A percentile compares a stretch with the other conserved stretches of the same genome.
These are phyloP conservation scores for Amniculicola lignicola DNA, from an alignment of 495 filamentous ascomycete genomes.

Conservation along the genomic window DNA sequence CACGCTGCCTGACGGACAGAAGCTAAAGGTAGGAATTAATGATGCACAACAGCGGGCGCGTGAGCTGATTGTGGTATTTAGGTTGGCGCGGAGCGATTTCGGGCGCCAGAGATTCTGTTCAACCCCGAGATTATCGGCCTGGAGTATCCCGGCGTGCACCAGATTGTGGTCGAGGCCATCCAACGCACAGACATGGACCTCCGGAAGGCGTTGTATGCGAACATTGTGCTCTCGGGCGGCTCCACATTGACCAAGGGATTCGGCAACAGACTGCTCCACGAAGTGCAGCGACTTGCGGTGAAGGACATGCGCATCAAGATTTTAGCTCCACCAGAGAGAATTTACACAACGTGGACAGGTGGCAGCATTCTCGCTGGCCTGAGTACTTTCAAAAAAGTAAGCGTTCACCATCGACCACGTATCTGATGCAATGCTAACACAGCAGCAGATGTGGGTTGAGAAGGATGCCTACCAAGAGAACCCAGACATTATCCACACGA, in stretches of 20 bases:
- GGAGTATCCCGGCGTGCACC: slow-evolving; percentile 95
- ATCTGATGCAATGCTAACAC: slow-evolving; percentile 19
- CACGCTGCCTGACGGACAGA: slow-evolving; percentile 84
- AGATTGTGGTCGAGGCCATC: slow-evolving; percentile 95
- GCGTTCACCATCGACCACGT: slow-evolving; percentile 22
- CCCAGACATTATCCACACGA: slow-evolving; percentile 96
- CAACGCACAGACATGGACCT: slow-evolving; percentile 96
- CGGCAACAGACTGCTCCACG: slow-evolving; percentile 86
- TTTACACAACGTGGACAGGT: slow-evolving; percentile 98
- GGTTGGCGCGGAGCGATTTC: slow-evolving; percentile 88
- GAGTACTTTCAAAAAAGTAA: slow-evolving; percentile 96
- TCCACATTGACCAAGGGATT: slow-evolving; percentile 91
- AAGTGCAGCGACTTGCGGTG: slow-evolving; percentile 88
- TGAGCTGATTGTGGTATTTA: slow-evolving; percentile 38
- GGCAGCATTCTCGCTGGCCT: slow-evolving; percentile 95
- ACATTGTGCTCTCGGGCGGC: slow-evolving; percentile 94
- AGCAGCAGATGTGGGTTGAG: slow-evolving; percentile 90
- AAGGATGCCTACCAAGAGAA: slow-evolving; percentile 99
- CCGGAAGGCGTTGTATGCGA: slow-evolving; percentile 87
- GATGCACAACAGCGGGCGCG: slow-evolving; percentile 3
- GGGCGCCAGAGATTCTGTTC: slow-evolving; percentile 96
- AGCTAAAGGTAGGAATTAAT: slow-evolving; percentile 65
- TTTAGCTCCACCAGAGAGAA: slow-evolving; percentile 92
- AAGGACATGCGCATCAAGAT: slow-evolving; percentile 99
- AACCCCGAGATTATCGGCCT: slow-evolving; percentile 95